Base-by-base conservation (phyloP, 768 basidiomycete species). In the Leccinum aurantiacum region DNA sequence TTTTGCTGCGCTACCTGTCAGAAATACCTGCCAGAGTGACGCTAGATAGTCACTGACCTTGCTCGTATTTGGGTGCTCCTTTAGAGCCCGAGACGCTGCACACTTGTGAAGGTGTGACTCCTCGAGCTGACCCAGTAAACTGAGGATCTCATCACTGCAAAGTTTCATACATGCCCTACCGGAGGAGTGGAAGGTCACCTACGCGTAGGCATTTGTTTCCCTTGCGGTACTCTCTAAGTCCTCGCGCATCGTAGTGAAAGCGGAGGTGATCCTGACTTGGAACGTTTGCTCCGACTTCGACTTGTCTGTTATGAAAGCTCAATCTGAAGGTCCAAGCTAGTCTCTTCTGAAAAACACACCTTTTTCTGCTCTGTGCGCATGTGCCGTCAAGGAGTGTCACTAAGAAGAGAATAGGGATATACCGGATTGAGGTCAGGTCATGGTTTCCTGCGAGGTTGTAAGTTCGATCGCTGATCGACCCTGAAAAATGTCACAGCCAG, bases 121-220 rank as follows among this genome's bases (percentile, higher is more conserved):
- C 52, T 68, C 70, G 14, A 73, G 63, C 52, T 63, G 69, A 19
- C 52, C 31, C 59, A 75, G 52, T 19, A 64, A 19, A 41, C 27
- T 53, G 11, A 70, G 57, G n/a, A 60, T 60, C 15, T 58, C 51
- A 60, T 71, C 64, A 8, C 72, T 73, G 60, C 17, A 14, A 44
- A 38, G 9, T 25, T 27, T 62, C 41, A 33, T 57, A 54, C 7
- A 47, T 31, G 48, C 19, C 33, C 33, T 49, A 15, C 8, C 13
- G 35, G 33, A 24, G 33, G 13, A 10, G 54, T 27, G 29, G 10
- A 50, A 37, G 50, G 48, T 37, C n/a, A 51, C 74, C 63, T 62
- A 75, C 72, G 62, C 61, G 53, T 72, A 65, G 1, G 58, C 19
- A 27, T 72, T 64, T 13, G 75, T 71, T 49, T 75, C 78, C 46